phyloP scores from a whole-genome alignment of 2,329 filamentous ascomycete genomes.

The Colletotrichum sp. region DNA sequence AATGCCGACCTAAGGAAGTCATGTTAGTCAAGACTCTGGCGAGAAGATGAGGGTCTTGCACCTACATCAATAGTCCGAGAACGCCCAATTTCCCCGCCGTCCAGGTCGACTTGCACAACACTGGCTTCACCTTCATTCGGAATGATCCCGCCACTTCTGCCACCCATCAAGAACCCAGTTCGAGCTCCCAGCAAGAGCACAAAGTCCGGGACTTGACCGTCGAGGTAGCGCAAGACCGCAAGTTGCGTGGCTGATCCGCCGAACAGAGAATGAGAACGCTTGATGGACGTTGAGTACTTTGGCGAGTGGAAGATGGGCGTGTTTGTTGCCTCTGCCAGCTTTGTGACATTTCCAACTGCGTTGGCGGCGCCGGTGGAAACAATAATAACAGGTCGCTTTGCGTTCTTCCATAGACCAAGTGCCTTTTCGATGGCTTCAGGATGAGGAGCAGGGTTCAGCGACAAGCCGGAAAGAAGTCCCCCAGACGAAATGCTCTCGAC shows the following conservation, averaged over 20 bases:
- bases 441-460: background rate
- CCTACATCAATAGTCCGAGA: background rate
- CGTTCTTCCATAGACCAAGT: background rate
- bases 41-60: background rate
- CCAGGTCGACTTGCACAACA: background rate
- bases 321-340: background rate
- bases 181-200: background rate
- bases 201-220: background rate
- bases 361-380: slow-evolving; percentile 4
- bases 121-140: background rate
- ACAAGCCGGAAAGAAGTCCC: background rate
- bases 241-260: background rate
- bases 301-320: slow-evolving; percentile 3
- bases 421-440: background rate
- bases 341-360: background rate
- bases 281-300: background rate
- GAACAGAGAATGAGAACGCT: background rate
- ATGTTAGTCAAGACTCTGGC: background rate
- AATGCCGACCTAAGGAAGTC: background rate
- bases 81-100: slow-evolving; percentile 1
- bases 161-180: background rate
- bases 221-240: background rate
- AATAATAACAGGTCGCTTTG: background rate
- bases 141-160: background rate
- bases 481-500: background rate